A percentile compares a stretch with the other conserved stretches of the same genome.
These are phyloP conservation scores for Phoenix roebelenii DNA, from an alignment of 176 grass and related monocot species.

Conservation along the genomic window DNA sequence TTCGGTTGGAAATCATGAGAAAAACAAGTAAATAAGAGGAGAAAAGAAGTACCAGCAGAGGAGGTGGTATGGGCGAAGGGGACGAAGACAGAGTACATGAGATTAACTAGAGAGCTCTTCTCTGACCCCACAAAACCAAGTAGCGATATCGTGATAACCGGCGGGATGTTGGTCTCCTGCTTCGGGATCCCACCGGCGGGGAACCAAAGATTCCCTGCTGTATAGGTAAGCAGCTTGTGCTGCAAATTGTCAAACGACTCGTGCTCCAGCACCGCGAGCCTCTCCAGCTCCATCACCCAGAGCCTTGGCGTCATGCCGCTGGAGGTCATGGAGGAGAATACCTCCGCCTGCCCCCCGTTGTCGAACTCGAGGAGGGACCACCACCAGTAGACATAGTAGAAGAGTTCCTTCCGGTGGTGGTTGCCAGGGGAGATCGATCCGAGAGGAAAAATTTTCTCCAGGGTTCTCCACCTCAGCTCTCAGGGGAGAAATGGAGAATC, in stretches of 20 bases:
- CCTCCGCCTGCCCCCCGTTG: too few relatives aligned
- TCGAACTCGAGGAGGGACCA: too few relatives aligned
- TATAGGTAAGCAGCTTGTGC: constrained; percentile 16
- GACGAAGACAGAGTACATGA: constrained; percentile 23
- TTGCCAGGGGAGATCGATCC: too few relatives aligned
- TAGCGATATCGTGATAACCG: constrained; percentile 7
- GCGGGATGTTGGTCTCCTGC: constrained; percentile 20
- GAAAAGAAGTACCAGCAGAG: constrained; percentile 12
- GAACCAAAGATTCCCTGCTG: constrained; percentile 20
- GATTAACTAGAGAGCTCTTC: constrained; percentile 14
- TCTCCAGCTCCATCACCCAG: constrained; percentile 16
- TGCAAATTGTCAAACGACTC: constrained; percentile 17
- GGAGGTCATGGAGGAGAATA: too few relatives aligned
- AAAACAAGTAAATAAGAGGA: not conserved
- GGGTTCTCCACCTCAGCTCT: too few relatives aligned
- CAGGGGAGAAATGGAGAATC: too few relatives aligned
- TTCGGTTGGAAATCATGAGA: not conserved
- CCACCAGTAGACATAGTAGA: too few relatives aligned
- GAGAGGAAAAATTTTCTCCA: too few relatives aligned
- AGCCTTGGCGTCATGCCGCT: not conserved
- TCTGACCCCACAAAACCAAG: constrained; percentile 10
- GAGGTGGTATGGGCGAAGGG: constrained; percentile 9
- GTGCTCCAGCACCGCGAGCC: constrained; percentile 5
- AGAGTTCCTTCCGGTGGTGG: too few relatives aligned
- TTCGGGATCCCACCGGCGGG: constrained; percentile 16